Conservation (phyloP, 2,329 filamentous ascomycete genomes). For the Salinomyces thailandicus region DNA sequence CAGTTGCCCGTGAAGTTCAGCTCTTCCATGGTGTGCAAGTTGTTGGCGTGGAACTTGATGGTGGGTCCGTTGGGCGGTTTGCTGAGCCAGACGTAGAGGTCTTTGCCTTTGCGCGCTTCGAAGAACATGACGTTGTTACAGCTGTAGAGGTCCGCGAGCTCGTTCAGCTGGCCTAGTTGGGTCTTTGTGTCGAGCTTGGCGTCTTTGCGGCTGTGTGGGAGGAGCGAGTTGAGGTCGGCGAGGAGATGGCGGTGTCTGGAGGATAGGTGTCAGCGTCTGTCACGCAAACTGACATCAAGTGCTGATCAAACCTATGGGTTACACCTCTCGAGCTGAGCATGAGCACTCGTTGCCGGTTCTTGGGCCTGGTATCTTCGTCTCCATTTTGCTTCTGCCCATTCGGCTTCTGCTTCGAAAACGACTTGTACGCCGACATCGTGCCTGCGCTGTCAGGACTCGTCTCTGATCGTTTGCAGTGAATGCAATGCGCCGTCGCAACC, state of each 20-base stretch:
- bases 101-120: constrained; percentile 86
- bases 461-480: too few species aligned
- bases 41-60: constrained; percentile 64
- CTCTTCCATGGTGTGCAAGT: constrained; percentile 88
- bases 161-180: constrained; percentile 71
- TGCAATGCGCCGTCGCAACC: too few species aligned
- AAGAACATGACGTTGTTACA: constrained; percentile 94
- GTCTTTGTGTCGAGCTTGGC: constrained; percentile 95
- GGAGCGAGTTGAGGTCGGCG: constrained; percentile 75
- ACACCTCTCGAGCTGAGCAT: constrained; percentile 89
- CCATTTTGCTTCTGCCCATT: constrained; percentile 23
- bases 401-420: constrained; percentile 35
- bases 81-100: constrained; percentile 87
- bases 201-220: constrained; percentile 88
- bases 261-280: not conserved
- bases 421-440: constrained; percentile 47
- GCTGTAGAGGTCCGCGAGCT: constrained; percentile 68
- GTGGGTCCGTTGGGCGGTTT: constrained; percentile 79
- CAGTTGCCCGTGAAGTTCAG: constrained; percentile 96
- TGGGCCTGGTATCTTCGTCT: constrained; percentile 16
- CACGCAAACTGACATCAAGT: too few species aligned
- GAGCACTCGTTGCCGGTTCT: constrained; percentile 55
- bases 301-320: constrained; percentile 77
- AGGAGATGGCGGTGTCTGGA: constrained; percentile 82
- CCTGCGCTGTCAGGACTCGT: too few species aligned